Base-by-base conservation (phyloP, 2,329 filamentous ascomycete genomes). In the Fusarium temperatum region DNA sequence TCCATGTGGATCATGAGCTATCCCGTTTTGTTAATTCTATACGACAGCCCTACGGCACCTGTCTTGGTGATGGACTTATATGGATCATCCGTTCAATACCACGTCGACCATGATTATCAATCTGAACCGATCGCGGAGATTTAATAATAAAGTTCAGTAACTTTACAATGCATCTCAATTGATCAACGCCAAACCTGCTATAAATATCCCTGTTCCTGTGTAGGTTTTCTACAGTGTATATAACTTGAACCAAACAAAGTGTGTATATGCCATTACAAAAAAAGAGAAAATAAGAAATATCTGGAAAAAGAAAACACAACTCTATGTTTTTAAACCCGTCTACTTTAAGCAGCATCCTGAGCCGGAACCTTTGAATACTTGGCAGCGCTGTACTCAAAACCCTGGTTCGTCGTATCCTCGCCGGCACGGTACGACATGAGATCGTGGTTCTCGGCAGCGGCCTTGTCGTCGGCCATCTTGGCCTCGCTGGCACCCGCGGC, bases 401-500 rank as follows among this genome's bases (percentile, higher is more conserved):
- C 76, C 70, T 78, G 76, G 69, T 77, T 74, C 41, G 76, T 42
- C 8, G 68, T 62, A 32, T 77, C 75, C 60, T 75, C 77, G 24
- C 77, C 77, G 5, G 53, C 84, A 63, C 84, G 81, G 81, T 87
- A 87, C 18, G 83, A 81, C 72, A 88, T 86, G 44, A 89, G 79
- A 77, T 90, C 89, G 7, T 85, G 70, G 44, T 85, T 86, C 73
- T 90, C 88, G 14, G 84, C 79, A 55, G 86, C 82, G 36, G 83
- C 81, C 59, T 82, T 82, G 63, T 85, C 81, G 39, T 83, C 83
- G 22, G 85, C 87, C 14, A 83, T 64, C 42, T 83, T 82, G 42
- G 88, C 88, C 78, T 91, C 89, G 28, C 76, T 78, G 26, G 84
- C 83, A 18, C 90, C 90, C 0, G 81, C 82, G 47, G 86, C 84